Percentiles rank a stretch among this genome's conserved stretches.
Conservation (phyloP, 371 early-diverging fungal species). For the Mucor sp. region DNA sequence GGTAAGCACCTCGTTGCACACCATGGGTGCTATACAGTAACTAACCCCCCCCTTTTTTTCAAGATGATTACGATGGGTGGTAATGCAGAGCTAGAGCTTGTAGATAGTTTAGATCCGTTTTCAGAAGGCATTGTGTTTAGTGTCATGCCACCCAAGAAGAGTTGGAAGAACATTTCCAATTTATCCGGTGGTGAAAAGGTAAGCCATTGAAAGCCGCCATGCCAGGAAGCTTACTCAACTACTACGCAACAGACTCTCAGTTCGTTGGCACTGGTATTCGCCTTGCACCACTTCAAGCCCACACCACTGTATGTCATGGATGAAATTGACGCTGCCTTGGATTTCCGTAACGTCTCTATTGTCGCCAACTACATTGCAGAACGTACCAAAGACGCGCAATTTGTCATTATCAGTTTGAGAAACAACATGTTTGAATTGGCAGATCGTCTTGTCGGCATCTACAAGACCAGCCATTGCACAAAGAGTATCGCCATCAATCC, state of each 20-base stretch:
- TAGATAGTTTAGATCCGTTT: constrained; percentile 99
- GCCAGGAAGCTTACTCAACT: too few species aligned
- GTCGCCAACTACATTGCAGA: constrained; percentile 99
- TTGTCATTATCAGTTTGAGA: constrained; percentile 98
- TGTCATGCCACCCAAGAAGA: constrained; percentile 99
- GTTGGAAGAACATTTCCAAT: constrained; percentile 99
- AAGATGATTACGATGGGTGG: constrained; percentile 99
- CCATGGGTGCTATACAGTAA: not conserved
- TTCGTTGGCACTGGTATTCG: constrained; percentile 99
- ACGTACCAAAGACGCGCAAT: constrained; percentile 98
- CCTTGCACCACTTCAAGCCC: constrained; percentile 99
- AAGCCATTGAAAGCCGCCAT: too few species aligned
- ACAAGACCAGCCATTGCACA: constrained; percentile 93
- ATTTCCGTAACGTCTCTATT: constrained; percentile 99
- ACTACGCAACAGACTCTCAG: constrained; percentile 95
- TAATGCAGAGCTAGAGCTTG: constrained; percentile 99
- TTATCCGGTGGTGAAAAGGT: constrained; percentile 99
- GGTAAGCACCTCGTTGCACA: constrained; percentile 33
- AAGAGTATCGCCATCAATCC: constrained; percentile 87
- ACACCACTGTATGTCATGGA: constrained; percentile 99
- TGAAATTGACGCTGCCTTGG: constrained; percentile 99
- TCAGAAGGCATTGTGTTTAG: constrained; percentile 98
- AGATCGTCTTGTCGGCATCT: constrained; percentile 98
- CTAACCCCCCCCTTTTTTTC: not conserved
- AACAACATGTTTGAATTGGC: constrained; percentile 99